Evolutionary conservation across 345 rosid genomes (phyloP).

Genomic region (Eucalyptus regnans): DNA sequence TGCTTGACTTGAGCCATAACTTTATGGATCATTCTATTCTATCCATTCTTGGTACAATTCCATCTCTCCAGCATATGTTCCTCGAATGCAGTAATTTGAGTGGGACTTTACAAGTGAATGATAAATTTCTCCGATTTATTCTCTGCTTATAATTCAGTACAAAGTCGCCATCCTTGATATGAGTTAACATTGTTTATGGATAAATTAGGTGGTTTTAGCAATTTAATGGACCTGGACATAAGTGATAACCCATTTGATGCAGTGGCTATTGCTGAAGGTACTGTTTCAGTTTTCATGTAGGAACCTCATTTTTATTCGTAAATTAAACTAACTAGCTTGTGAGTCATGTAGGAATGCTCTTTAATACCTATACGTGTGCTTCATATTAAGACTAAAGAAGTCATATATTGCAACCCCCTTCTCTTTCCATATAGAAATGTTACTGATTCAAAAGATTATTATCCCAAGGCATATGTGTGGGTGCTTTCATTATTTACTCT

Average conservation of each 20-base stretch:
- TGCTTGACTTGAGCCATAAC: fast-evolving
- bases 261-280: fast-evolving
- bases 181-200: not conserved
- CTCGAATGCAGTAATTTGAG: fast-evolving
- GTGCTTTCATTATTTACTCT: no score
- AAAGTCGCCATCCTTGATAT: not conserved
- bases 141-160: no score
- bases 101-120: not conserved
- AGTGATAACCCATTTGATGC: fast-evolving
- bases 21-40: not conserved
- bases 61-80: fast-evolving
- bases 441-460: no score
- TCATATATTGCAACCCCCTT: no score
- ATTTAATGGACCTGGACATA: fast-evolving
- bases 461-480: no score
- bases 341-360: no score
- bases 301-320: fast-evolving
- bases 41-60: fast-evolving
- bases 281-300: fast-evolving
- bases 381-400: no score
- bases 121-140: not conserved
- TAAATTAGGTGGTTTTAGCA: fast-evolving
- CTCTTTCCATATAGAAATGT: no score
- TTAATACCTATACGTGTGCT: no score
- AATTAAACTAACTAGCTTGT: no score